Conservation (phyloP, 2,329 filamentous ascomycete genomes). For the Boeremia lycopersici region DNA sequence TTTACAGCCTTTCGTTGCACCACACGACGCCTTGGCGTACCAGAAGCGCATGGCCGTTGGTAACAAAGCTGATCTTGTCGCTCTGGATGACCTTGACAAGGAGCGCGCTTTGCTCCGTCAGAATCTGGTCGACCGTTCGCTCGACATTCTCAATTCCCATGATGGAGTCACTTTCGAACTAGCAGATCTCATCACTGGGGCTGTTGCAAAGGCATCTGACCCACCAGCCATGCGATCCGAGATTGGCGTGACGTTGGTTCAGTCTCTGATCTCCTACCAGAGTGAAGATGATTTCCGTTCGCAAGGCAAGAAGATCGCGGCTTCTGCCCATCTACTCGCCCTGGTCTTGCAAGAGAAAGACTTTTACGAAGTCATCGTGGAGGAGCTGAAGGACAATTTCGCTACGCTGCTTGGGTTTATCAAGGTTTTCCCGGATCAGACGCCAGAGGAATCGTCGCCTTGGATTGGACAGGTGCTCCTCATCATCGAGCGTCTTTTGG, state of each 20-base stretch:
- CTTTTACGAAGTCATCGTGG: slow-evolving; percentile 79
- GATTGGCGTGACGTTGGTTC: slow-evolving; percentile 80
- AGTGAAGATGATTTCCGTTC: slow-evolving; percentile 62
- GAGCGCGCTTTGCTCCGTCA: slow-evolving; percentile 74
- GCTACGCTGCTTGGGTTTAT: slow-evolving; percentile 79
- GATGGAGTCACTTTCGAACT: slow-evolving; percentile 89
- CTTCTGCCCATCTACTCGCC: slow-evolving; percentile 90
- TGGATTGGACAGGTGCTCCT: slow-evolving; percentile 93
- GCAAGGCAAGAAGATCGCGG: slow-evolving; percentile 74
- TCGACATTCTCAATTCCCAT: slow-evolving; percentile 88
- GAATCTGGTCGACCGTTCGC: slow-evolving; percentile 83
- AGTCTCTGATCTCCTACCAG: slow-evolving; percentile 75
- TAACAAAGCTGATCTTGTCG: slow-evolving; percentile 53
- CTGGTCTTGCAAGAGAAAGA: slow-evolving; percentile 80
- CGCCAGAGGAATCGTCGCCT: slow-evolving; percentile 79
- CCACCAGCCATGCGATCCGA: slow-evolving; percentile 68
- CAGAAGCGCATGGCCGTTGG: slow-evolving; percentile 40
- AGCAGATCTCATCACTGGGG: slow-evolving; percentile 80
- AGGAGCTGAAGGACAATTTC: slow-evolving; percentile 78
- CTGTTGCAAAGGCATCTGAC: slow-evolving; percentile 67
- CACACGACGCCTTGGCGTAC: slow-evolving; percentile 40
- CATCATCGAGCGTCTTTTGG: slow-evolving; percentile 87
- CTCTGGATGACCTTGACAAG: slow-evolving; percentile 79
- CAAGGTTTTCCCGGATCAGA: slow-evolving; percentile 68
- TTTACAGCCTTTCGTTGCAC: slow-evolving; percentile 16